Evolutionary conservation across 345 rosid species (phyloP), one percentile per base, ranked within the genome.

Genomic region (Aquilaria malaccensis): DNA sequence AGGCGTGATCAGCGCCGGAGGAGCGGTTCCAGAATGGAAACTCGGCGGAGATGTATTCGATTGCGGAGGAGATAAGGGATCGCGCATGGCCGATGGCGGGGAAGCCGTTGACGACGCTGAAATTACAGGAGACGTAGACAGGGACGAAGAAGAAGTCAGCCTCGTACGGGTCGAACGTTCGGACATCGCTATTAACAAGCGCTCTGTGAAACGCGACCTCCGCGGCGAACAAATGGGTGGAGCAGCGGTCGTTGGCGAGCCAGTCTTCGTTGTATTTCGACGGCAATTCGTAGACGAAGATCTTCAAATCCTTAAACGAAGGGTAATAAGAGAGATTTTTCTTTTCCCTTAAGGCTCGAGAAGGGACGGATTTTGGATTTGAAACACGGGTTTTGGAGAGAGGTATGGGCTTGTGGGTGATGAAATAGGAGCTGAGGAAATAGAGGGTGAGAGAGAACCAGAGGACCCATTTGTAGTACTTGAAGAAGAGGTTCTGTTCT

Each of bases 101-200:
- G 80, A 94, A 94, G 30, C 97, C 96, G 47, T 94, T 94, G 9
- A 70, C 59, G 59, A 87, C 85, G 64, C 92, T 86, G 82, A 94
- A 94, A 61, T 94, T 94, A 74, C 99, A 94, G 52, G 99, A 84
- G 13, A 90, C 97, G 69, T 94, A 94, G 11, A 94, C 95, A 9
- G 99, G 97, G 22, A 90, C 90, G 75, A 94, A 88, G 87, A 86
- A 90, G 77, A 84, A 94, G 66, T 94, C 99, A 2, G 97, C 99
- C 60, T 88, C 86, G 52, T 76, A 72, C 0, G 99, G 92, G 57
- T 94, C 81, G 52, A 79, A 69, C 9, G 99, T 90, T 67, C 93
- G 86, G 11, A 80, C 67, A 1, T 76, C 80, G 63, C 84, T 79
- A 65, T 76, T 80, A 41, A 80, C 65, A 3, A 87, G 29, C 0